Evolutionary conservation across 257 asterid genomes (phyloP).

Genomic region (Gentiana straminea): DNA sequence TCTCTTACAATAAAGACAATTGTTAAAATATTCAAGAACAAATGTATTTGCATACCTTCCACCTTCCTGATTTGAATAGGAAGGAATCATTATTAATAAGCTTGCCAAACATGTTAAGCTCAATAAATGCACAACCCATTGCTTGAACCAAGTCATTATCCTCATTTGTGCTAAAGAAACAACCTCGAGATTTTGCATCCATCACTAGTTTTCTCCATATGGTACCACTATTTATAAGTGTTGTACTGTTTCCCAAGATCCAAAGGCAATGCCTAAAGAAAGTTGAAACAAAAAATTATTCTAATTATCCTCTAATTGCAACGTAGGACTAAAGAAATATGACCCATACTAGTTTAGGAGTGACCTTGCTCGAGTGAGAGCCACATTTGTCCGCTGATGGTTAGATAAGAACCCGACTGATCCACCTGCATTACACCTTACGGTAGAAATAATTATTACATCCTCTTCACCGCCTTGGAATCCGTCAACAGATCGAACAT

Average conservation of each 20-base stretch:
- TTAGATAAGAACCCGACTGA: slow-evolving; percentile 52
- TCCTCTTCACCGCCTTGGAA: slow-evolving; percentile 76
- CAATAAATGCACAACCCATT: slow-evolving; percentile 21
- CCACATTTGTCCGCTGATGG: slow-evolving; percentile 40
- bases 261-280: slow-evolving; percentile 44
- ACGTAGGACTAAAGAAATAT: neutral
- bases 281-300: neutral
- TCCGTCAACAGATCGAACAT: slow-evolving; percentile 47
- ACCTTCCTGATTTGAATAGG: slow-evolving; percentile 8
- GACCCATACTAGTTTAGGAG: neutral
- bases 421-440: slow-evolving; percentile 43
- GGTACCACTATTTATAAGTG: slow-evolving; percentile 38
- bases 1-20: neutral
- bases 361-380: slow-evolving; percentile 58
- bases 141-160: slow-evolving; percentile 27
- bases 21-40: neutral
- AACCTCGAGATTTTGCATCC: slow-evolving; percentile 45
- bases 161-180: slow-evolving; percentile 34
- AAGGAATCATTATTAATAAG: slow-evolving; percentile 20
- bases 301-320: too few relatives aligned
- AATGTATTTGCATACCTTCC: slow-evolving; percentile 1
- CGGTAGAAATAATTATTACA: slow-evolving; percentile 50
- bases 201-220: slow-evolving; percentile 41
- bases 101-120: slow-evolving; percentile 21
- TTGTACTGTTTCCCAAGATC: slow-evolving; percentile 46